phyloP scores from a whole-genome alignment of 345 rosid species.

The Corchorus olitorius region DNA sequence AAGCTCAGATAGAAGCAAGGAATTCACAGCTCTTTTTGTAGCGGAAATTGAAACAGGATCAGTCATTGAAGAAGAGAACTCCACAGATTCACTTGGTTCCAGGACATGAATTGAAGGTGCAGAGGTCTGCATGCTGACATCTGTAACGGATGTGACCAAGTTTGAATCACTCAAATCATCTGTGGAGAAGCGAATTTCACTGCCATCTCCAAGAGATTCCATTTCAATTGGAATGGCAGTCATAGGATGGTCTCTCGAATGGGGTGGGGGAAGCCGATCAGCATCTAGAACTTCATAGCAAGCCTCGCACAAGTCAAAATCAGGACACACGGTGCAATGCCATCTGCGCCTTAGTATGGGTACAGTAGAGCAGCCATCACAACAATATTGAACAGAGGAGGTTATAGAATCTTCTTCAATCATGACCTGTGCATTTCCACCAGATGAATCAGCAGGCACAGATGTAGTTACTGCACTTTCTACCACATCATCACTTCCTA shows the following conservation, averaged over 20 bases:
- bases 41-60: constrained; percentile 92
- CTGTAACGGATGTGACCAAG: constrained; percentile 47
- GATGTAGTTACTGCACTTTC: constrained; percentile 62
- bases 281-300: constrained; percentile 89
- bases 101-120: constrained; percentile 91
- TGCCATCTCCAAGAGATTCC: constrained; percentile 83
- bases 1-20: constrained; percentile 87
- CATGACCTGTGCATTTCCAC: constrained; percentile 75
- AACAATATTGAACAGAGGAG: constrained; percentile 95
- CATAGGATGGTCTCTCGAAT: constrained; percentile 95
- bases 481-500: constrained; percentile 75
- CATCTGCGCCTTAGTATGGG: constrained; percentile 95
- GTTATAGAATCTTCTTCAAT: constrained; percentile 94
- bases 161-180: constrained; percentile 68
- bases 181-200: constrained; percentile 76
- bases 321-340: constrained; percentile 98
- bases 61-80: constrained; percentile 66
- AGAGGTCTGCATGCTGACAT: constrained; percentile 55
- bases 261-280: constrained; percentile 86
- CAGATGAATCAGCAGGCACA: constrained; percentile 58
- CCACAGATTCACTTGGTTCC: constrained; percentile 86
- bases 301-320: constrained; percentile 96
- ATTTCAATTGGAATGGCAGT: constrained; percentile 92
- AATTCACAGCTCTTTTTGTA: constrained; percentile 88
- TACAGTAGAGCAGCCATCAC: constrained; percentile 98